A percentile compares a stretch with the other conserved stretches of the same genome.
Evolutionary conservation across 768 basidiomycete genomes (phyloP).

Genomic region (Phanerochaete carnosa): DNA sequence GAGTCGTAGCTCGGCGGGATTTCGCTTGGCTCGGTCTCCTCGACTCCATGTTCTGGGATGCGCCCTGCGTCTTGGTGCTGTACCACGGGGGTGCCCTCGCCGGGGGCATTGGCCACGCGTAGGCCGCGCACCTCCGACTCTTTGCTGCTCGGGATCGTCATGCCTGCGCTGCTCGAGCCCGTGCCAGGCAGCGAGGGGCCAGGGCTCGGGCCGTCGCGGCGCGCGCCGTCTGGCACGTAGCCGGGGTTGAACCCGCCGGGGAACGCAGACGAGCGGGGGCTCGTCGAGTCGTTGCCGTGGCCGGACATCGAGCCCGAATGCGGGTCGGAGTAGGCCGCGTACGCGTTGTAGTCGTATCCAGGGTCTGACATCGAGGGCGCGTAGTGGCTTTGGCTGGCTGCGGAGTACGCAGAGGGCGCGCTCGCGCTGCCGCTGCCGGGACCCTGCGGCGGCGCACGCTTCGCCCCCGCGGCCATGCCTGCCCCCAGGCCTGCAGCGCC

Average conservation of each 20-base stretch:
- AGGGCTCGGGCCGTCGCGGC: conserved; percentile 23
- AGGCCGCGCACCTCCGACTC: conserved; percentile 28
- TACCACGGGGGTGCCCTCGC: conserved; percentile 15
- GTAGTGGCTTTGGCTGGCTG: conserved; percentile 17
- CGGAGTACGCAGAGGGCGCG: conserved; percentile 17
- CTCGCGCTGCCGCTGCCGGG: conserved; percentile 1
- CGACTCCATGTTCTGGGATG: conserved; percentile 14
- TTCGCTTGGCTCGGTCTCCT: conserved; percentile 18
- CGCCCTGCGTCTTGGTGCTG: conserved; percentile 29
- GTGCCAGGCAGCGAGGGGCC: conserved; percentile 22
- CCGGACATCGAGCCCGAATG: conserved; percentile 3
- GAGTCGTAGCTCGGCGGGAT: conserved; percentile 31
- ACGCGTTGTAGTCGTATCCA: conserved; percentile 14
- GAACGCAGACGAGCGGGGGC: conserved; percentile 3
- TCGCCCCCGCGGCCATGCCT: conserved; percentile 9
- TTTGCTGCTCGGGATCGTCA: conserved; percentile 22
- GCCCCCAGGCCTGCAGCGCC: conserved; percentile 15
- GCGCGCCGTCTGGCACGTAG: conserved; percentile 1
- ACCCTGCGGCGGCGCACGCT: conserved; percentile 9
- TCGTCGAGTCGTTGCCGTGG: conserved; percentile 8
- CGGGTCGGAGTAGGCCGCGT: conserved; percentile 11
- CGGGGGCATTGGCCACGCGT: conserved; percentile 23
- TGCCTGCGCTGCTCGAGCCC: conserved; percentile 3
- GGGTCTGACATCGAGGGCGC: conserved; percentile 15
- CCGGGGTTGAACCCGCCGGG: conserved; percentile 2